These are phyloP conservation scores for Glarea lozoyensis DNA, from an alignment of 495 filamentous ascomycete genomes.

Conservation along the genomic window DNA sequence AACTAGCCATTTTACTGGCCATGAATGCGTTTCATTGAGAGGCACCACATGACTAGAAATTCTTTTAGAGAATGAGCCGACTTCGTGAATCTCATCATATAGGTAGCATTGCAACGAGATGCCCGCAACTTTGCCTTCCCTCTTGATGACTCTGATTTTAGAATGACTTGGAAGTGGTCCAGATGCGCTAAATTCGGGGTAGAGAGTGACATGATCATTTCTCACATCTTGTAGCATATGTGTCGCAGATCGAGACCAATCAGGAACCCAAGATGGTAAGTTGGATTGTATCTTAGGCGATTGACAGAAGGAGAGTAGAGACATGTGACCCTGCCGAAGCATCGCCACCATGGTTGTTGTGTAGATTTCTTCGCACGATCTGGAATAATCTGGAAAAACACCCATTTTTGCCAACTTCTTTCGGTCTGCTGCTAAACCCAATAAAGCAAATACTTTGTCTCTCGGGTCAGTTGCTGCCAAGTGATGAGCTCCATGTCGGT, in stretches of 20 bases:
- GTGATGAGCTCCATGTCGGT: not conserved
- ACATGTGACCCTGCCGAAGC: constrained; percentile 8
- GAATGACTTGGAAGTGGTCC: no score
- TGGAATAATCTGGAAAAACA: not conserved
- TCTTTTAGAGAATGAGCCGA: not conserved
- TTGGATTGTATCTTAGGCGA: not conserved
- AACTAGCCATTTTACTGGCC: not conserved
- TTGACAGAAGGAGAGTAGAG: constrained; percentile 6
- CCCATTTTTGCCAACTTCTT: not conserved
- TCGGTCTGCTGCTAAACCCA: constrained; percentile 15
- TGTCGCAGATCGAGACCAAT: constrained; percentile 8
- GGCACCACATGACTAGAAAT: not conserved
- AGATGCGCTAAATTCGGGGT: constrained; percentile 5
- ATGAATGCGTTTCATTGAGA: not conserved
- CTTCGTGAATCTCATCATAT: not conserved
- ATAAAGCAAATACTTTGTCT: constrained; percentile 20
- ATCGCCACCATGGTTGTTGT: not conserved
- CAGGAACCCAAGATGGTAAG: constrained; percentile 15
- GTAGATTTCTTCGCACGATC: not conserved
- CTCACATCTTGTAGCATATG: constrained; percentile 3
- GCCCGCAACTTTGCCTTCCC: not conserved
- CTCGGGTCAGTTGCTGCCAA: constrained; percentile 13
- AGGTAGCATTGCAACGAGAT: not conserved
- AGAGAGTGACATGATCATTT: constrained; percentile 4
- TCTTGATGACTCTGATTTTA: not conserved